Percentiles rank a stretch among this genome's conserved stretches.
These are phyloP conservation scores for Nigrospora sphaerica DNA, from an alignment of 2,329 filamentous ascomycete species.

Conservation along the genomic window DNA sequence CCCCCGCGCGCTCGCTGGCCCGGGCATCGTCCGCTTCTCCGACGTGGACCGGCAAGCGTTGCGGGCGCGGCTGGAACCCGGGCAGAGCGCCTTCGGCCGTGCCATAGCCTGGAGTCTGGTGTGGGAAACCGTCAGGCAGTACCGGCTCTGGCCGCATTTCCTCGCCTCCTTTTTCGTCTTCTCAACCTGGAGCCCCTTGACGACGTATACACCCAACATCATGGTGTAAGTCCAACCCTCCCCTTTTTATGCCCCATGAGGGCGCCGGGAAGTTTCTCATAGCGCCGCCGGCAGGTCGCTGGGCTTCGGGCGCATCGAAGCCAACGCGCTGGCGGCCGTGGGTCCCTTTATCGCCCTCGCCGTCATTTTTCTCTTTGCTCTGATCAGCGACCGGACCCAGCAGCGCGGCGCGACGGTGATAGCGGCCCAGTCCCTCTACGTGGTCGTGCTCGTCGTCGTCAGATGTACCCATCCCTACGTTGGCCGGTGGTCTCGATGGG, in stretches of 20 bases:
- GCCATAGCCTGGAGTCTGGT: slow-evolving; percentile 30
- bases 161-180: slow-evolving; percentile 42
- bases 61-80: slow-evolving; percentile 23
- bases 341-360: slow-evolving; percentile 35
- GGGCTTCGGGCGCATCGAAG: slow-evolving; percentile 35
- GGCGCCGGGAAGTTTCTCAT: background rate
- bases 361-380: slow-evolving; percentile 40
- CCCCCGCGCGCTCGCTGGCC: slow-evolving; percentile 28
- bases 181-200: slow-evolving; percentile 44
- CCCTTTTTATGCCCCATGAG: background rate
- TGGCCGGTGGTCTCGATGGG: slow-evolving; percentile 40
- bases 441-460: slow-evolving; percentile 33
- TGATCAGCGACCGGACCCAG: slow-evolving; percentile 37
- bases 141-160: slow-evolving; percentile 40
- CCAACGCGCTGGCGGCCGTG: slow-evolving; percentile 39
- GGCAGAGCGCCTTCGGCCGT: slow-evolving; percentile 24
- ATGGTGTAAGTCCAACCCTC: slow-evolving; percentile 22
- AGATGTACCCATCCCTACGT: slow-evolving; percentile 32
- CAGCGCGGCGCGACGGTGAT: slow-evolving; percentile 35
- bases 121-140: slow-evolving; percentile 34
- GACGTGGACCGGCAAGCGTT: slow-evolving; percentile 24
- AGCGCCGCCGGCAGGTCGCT: slow-evolving; percentile 22
- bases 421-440: slow-evolving; percentile 34
- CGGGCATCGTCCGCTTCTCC: slow-evolving; percentile 30
- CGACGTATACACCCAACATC: slow-evolving; percentile 42